These are phyloP conservation scores for Teunomyces panamensis DNA, from an alignment of 805 yeast genomes.

Conservation along the genomic window DNA sequence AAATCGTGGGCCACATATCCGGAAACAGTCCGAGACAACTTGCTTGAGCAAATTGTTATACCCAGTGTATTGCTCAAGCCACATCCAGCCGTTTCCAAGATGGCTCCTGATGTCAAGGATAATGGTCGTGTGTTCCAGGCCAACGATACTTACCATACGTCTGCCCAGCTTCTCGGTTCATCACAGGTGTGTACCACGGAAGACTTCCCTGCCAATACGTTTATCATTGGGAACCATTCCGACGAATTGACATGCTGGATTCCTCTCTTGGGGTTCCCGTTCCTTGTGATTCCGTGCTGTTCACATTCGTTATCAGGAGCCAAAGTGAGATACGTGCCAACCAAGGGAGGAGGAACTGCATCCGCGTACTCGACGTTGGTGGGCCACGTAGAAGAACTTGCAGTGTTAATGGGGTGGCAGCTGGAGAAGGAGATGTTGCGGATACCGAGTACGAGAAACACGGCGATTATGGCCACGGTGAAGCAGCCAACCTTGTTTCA, in stretches of 20 bases:
- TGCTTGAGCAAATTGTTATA: conserved; percentile 78
- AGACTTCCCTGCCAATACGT: conserved; percentile 67
- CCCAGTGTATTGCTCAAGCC: conserved; percentile 73
- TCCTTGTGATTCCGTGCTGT: conserved; percentile 92
- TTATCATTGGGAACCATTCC: conserved; percentile 90
- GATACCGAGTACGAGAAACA: conserved; percentile 91
- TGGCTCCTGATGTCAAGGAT: conserved; percentile 54
- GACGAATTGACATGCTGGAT: conserved; percentile 96
- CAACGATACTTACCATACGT: conserved; percentile 49
- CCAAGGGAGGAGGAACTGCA: conserved; percentile 19
- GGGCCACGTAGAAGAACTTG: conserved; percentile 74
- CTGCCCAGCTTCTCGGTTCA: conserved; percentile 50
- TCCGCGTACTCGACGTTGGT: conserved; percentile 85
- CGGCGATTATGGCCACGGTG: conserved; percentile 75
- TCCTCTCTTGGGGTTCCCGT: conserved; percentile 82
- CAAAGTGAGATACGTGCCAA: conserved; percentile 60
- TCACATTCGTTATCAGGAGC: conserved; percentile 84
- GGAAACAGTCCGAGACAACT: conserved; percentile 48
- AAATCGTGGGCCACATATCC: conserved; percentile 87
- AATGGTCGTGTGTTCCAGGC: conserved; percentile 63
- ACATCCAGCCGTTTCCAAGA: conserved; percentile 55
- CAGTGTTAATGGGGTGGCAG: conserved; percentile 74
- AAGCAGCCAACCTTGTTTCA: conserved; percentile 19
- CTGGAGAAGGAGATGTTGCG: conserved; percentile 83
- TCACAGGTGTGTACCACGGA: conserved; percentile 53